Evolutionary conservation across 2,329 filamentous ascomycete species (phyloP).

Genomic region (Diaporthe sp.): DNA sequence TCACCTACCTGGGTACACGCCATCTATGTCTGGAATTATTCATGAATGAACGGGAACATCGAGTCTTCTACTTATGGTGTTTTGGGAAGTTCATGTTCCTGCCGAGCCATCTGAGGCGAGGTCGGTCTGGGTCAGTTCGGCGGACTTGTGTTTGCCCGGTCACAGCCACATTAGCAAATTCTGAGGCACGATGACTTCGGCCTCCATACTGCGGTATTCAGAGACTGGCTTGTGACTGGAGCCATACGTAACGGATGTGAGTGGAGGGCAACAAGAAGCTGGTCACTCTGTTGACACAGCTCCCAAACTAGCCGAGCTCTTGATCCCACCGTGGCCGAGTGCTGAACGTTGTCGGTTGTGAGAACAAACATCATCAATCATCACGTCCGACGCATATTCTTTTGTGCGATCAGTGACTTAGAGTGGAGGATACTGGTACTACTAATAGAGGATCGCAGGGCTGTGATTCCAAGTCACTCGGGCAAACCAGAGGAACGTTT

Average conservation of each 20-base stretch:
- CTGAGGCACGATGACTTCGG: not conserved
- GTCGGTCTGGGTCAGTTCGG: not conserved
- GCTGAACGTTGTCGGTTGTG: not conserved
- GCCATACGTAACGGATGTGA: not conserved
- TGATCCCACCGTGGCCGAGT: too few relatives aligned
- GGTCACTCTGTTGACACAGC: not conserved
- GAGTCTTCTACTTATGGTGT: too few relatives aligned
- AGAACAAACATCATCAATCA: not conserved
- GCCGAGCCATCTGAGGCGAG: not conserved
- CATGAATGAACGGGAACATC: not conserved
- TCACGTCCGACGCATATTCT: not conserved
- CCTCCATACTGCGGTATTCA: not conserved
- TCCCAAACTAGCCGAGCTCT: too few relatives aligned
- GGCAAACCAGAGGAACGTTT: not conserved
- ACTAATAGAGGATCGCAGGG: not conserved
- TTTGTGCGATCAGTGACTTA: not conserved
- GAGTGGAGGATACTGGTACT: too few relatives aligned
- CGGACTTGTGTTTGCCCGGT: slow-evolving; percentile 14
- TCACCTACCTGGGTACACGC: not conserved
- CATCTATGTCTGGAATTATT: too few relatives aligned
- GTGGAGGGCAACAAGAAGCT: not conserved
- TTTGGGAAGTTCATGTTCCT: too few relatives aligned
- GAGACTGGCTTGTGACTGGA: not conserved
- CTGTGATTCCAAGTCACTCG: not conserved
- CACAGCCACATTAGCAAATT: not conserved